phyloP scores from a whole-genome alignment of 2,329 filamentous ascomycete genomes.

The Cladobotryum mycophilum region DNA sequence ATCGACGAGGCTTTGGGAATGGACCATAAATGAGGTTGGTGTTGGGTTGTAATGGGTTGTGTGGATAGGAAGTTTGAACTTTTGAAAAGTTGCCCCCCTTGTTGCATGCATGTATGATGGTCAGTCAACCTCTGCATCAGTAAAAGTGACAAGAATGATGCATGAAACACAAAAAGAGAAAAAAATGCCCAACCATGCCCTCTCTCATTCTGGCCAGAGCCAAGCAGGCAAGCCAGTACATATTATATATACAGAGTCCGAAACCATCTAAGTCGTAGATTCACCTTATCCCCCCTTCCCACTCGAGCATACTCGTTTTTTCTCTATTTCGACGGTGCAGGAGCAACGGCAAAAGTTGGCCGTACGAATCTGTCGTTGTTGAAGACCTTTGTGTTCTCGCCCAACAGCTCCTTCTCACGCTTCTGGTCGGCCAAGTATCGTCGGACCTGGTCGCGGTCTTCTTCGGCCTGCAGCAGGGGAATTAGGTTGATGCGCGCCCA shows the following conservation, averaged over 20 bases:
- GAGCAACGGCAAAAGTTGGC: slow-evolving; percentile 71
- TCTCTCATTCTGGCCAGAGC: neutral
- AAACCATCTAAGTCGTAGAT: neutral
- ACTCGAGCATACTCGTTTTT: neutral
- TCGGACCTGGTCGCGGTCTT: slow-evolving; percentile 90
- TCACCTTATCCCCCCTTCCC: too few species aligned
- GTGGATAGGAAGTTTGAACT: too few species aligned
- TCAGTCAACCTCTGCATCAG: too few species aligned
- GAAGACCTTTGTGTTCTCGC: slow-evolving; percentile 78
- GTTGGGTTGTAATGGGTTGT: neutral
- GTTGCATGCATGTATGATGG: too few species aligned
- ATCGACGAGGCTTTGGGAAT: slow-evolving; percentile 28
- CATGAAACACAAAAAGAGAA: neutral
- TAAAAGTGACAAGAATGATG: neutral
- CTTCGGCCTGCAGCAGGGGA: slow-evolving; percentile 89
- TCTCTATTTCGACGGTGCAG: slow-evolving; percentile 51
- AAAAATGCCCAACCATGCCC: neutral
- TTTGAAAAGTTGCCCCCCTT: too few species aligned
- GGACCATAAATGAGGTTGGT: slow-evolving; percentile 27
- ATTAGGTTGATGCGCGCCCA: slow-evolving; percentile 95
- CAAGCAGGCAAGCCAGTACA: neutral
- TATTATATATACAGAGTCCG: slow-evolving; percentile 10
- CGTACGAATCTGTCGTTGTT: slow-evolving; percentile 82
- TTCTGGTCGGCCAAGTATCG: slow-evolving; percentile 80
- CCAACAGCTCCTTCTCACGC: slow-evolving; percentile 84